phyloP scores from a whole-genome alignment of 345 rosid genomes.

The Citrus trifoliata region DNA sequence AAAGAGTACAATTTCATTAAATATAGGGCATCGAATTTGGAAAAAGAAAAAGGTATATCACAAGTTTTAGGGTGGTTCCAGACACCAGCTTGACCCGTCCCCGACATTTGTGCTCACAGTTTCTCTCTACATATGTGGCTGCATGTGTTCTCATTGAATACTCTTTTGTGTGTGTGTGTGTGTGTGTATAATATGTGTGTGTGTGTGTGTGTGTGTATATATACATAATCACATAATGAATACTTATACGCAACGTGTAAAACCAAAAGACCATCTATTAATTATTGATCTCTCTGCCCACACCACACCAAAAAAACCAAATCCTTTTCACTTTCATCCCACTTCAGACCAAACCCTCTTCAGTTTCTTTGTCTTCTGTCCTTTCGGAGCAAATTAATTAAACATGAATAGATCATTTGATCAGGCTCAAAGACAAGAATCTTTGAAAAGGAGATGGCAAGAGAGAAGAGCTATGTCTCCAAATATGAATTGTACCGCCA shows the following conservation, averaged over 20 bases:
- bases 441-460: slow-evolving; percentile 52
- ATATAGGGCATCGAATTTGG: slow-evolving; percentile 4
- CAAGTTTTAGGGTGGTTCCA: background rate
- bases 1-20: background rate
- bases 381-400: too few relatives aligned
- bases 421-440: slow-evolving; percentile 45
- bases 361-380: slow-evolving; percentile 14
- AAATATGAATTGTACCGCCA: background rate
- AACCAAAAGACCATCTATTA: background rate
- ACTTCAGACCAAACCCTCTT: slow-evolving; percentile 25
- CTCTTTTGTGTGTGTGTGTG: background rate
- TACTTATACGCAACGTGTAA: background rate
- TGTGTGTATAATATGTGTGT: too few relatives aligned
- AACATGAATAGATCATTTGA: slow-evolving; percentile 30
- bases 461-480: slow-evolving; percentile 16
- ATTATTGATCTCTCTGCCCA: slow-evolving; percentile 1
- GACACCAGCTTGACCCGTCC: slow-evolving; percentile 19
- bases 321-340: slow-evolving; percentile 12
- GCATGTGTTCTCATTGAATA: slow-evolving; percentile 13
- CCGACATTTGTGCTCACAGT: slow-evolving; percentile 31
- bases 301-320: slow-evolving; percentile 25
- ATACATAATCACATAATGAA: background rate
- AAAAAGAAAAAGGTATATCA: slow-evolving; percentile 3
- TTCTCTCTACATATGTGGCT: background rate
- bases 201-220: background rate